Evolutionary conservation across 441 rosid genomes (phyloP).

Genomic region (Dalechampia spathulata): DNA sequence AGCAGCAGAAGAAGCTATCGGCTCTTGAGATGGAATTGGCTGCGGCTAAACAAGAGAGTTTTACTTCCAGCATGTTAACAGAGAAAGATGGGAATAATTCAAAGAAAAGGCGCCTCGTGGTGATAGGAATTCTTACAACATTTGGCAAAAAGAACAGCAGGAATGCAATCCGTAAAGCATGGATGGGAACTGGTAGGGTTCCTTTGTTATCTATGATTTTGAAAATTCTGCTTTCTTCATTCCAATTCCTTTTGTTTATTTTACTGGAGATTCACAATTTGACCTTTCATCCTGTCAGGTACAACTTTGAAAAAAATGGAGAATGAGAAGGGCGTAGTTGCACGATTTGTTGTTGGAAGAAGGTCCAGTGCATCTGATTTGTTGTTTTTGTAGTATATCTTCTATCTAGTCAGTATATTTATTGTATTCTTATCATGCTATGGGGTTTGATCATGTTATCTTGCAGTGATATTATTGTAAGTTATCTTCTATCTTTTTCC

Average conservation of each 20-base stretch:
- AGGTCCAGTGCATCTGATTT: constrained; percentile 34
- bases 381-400: constrained; percentile 1
- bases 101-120: constrained; percentile 57
- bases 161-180: constrained; percentile 85
- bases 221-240: too few species aligned
- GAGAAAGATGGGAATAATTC: constrained; percentile 29
- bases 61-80: constrained; percentile 32
- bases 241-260: not conserved
- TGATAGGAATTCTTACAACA: constrained; percentile 65
- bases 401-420: not conserved
- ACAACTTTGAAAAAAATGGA: constrained; percentile 45
- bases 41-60: constrained; percentile 67
- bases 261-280: constrained; percentile 1
- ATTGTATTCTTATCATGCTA: too few species aligned
- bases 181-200: constrained; percentile 90
- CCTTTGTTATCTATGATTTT: too few species aligned
- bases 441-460: too few species aligned
- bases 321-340: constrained; percentile 60
- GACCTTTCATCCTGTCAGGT: constrained; percentile 29
- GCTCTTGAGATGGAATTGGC: constrained; percentile 68
- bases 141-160: constrained; percentile 76
- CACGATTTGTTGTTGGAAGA: constrained; percentile 80
- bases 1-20: constrained; percentile 70
- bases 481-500: too few species aligned
- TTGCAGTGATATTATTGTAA: too few species aligned